A percentile compares a stretch with the other conserved stretches of the same genome.
phyloP scores from a whole-genome alignment of 2,329 filamentous ascomycete species.

The Periglandula ipomoeae region DNA sequence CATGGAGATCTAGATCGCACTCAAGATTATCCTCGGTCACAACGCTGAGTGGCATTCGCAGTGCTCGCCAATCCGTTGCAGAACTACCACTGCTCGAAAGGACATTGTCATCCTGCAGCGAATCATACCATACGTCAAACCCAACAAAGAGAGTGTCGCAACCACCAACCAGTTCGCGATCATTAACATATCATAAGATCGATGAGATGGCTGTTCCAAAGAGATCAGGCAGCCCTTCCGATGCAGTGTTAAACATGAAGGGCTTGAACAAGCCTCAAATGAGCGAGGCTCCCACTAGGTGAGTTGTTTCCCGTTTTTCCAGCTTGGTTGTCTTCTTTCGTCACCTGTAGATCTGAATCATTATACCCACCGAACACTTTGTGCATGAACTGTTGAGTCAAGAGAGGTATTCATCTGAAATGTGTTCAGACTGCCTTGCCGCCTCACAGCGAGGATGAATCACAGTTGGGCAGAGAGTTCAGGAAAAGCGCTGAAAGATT shows the following conservation, averaged over 20 bases:
- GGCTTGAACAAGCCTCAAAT: neutral
- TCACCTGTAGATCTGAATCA: too few relatives aligned
- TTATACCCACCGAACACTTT: too few relatives aligned
- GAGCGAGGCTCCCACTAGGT: conserved; percentile 5
- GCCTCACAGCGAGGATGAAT: conserved; percentile 3
- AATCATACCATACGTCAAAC: conserved; percentile 8
- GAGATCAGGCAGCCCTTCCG: conserved; percentile 13
- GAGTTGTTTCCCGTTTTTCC: neutral
- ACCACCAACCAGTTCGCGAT: neutral
- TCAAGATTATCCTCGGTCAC: conserved; percentile 47
- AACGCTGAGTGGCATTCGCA: conserved; percentile 34
- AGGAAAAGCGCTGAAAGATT: neutral
- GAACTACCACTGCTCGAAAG: conserved; percentile 30
- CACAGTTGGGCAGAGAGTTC: neutral
- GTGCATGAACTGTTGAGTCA: neutral
- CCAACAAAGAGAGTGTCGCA: conserved; percentile 4
- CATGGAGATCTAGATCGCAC: conserved; percentile 37
- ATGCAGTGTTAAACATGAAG: conserved; percentile 17
- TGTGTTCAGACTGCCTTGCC: neutral
- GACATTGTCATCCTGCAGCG: conserved; percentile 21
- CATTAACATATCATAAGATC: neutral
- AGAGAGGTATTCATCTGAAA: conserved; percentile 2
- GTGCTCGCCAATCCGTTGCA: conserved; percentile 22
- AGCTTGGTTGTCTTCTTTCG: neutral
- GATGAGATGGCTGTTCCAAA: neutral